phyloP scores from a whole-genome alignment of 805 yeast genomes.

The Ogataea methanolica region DNA sequence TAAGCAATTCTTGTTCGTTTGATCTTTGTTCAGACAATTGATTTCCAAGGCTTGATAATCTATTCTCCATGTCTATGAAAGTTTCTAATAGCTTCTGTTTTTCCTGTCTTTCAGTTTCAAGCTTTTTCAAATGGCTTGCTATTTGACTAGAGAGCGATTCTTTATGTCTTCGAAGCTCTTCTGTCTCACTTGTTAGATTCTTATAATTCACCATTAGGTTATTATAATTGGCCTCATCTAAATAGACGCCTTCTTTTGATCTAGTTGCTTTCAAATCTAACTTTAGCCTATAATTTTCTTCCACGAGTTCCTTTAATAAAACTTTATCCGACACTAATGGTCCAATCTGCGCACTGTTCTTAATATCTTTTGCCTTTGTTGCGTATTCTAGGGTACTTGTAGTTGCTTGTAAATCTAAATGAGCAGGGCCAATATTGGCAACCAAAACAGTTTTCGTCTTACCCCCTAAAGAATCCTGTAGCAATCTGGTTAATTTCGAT shows the following conservation, averaged over 20 bases:
- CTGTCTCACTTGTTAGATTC: conserved; percentile 44
- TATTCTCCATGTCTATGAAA: conserved; percentile 25
- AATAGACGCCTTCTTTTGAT: conserved; percentile 58
- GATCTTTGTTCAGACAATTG: conserved; percentile 23
- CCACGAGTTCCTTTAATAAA: conserved; percentile 40
- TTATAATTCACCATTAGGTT: conserved; percentile 45
- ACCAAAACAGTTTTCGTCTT: conserved; percentile 84
- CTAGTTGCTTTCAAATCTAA: conserved; percentile 59
- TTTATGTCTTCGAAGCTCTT: conserved; percentile 40
- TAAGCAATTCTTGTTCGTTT: conserved; percentile 10
- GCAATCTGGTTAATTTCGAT: conserved; percentile 67
- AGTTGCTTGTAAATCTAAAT: conserved; percentile 44
- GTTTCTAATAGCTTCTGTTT: conserved; percentile 15
- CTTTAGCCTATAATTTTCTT: conserved; percentile 40
- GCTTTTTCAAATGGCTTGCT: conserved; percentile 16
- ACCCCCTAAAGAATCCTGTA: conserved; percentile 81
- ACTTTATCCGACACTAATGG: conserved; percentile 39
- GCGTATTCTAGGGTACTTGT: conserved; percentile 53
- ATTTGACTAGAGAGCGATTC: conserved; percentile 37
- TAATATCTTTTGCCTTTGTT: conserved; percentile 49
- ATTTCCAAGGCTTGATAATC: conserved; percentile 29
- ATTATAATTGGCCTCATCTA: conserved; percentile 57
- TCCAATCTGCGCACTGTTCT: conserved; percentile 47
- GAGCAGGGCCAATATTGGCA: conserved; percentile 76
- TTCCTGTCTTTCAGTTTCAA: conserved; percentile 18